Conservation (phyloP, 805 yeast genomes). For the Candida suzukii region DNA sequence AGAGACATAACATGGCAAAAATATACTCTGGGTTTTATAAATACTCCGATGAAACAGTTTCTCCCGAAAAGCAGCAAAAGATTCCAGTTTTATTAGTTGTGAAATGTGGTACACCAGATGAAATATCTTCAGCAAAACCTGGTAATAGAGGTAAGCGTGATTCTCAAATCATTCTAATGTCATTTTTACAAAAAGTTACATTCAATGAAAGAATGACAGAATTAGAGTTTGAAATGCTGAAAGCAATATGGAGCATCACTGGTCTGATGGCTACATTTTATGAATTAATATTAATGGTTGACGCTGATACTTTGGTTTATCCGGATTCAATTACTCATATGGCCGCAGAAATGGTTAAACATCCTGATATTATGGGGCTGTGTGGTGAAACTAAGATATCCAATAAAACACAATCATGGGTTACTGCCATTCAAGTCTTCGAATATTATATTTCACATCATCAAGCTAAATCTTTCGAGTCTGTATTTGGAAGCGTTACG, state of each 20-base stretch:
- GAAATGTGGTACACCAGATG: conserved; percentile 84
- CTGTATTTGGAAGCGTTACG: conserved; percentile 92
- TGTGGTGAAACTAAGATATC: conserved; percentile 94
- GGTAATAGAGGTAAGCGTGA: conserved; percentile 97
- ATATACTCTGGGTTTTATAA: conserved; percentile 92
- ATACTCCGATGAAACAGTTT: conserved; percentile 70
- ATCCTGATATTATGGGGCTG: conserved; percentile 82
- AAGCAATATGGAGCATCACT: conserved; percentile 72
- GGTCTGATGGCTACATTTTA: conserved; percentile 80
- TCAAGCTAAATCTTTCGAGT: conserved; percentile 89
- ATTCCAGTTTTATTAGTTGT: conserved; percentile 75
- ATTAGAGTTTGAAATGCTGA: conserved; percentile 72
- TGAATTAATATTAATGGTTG: conserved; percentile 85
- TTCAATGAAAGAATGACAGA: conserved; percentile 94
- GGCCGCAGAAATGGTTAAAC: conserved; percentile 83
- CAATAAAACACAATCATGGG: conserved; percentile 80
- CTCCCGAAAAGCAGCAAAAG: conserved; percentile 75
- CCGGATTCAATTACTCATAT: conserved; percentile 87
- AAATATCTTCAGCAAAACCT: conserved; percentile 63
- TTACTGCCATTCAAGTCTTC: conserved; percentile 87
- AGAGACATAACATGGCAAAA: conserved; percentile 97
- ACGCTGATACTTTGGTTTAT: conserved; percentile 85
- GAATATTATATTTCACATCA: conserved; percentile 93
- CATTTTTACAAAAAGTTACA: conserved; percentile 78
- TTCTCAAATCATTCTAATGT: conserved; percentile 86